Evolutionary conservation across 345 rosid species (phyloP).

Genomic region (Dimocarpus longan): DNA sequence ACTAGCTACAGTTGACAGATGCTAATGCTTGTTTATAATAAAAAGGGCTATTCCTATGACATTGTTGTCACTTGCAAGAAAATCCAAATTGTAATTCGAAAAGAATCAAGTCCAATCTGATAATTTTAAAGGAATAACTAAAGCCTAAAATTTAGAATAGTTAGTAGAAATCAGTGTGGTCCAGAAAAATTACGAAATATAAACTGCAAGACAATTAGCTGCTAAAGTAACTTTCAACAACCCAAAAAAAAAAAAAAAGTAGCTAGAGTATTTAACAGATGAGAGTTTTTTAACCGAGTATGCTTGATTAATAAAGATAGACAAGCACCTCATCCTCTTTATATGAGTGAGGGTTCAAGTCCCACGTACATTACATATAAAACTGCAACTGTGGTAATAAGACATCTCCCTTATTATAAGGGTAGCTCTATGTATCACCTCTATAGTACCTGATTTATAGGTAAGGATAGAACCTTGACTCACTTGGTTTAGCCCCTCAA

Average conservation of each 20-base stretch:
- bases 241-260: no score
- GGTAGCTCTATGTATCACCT: neutral
- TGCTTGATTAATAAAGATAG: neutral
- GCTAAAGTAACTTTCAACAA: no score
- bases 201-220: neutral
- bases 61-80: neutral
- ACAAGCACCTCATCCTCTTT: no score
- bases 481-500: no score
- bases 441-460: no score
- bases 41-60: neutral
- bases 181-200: neutral
- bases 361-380: no score
- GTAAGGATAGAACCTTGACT: no score
- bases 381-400: neutral
- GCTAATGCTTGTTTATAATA: neutral
- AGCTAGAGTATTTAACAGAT: neutral
- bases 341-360: no score
- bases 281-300: neutral
- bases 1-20: no score
- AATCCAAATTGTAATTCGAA: neutral
- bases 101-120: neutral
- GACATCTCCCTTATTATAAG: neutral
- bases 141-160: neutral
- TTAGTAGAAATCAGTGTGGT: neutral
- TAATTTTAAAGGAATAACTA: neutral